phyloP scores from a whole-genome alignment of 2,329 filamentous ascomycete genomes.

The Cercospora sojina region DNA sequence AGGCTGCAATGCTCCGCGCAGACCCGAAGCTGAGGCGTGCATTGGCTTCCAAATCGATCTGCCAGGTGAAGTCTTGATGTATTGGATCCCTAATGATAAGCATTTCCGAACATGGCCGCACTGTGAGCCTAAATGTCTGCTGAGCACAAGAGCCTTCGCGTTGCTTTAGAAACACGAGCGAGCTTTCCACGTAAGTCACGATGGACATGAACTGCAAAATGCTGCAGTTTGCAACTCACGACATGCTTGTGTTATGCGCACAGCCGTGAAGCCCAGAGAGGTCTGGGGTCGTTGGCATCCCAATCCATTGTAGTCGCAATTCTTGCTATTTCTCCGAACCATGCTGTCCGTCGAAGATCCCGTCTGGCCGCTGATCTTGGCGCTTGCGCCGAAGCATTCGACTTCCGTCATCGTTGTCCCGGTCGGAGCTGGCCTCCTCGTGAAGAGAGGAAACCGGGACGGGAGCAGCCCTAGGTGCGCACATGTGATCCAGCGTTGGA shows the following conservation, averaged over 20 bases:
- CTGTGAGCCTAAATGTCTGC: background rate
- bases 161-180: background rate
- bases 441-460: background rate
- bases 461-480: background rate
- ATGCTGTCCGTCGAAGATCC: background rate
- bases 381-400: background rate
- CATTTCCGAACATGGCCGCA: background rate
- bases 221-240: background rate
- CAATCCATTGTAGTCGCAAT: background rate
- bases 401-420: background rate
- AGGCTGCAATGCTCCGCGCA: background rate
- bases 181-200: background rate
- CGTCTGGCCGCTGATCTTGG: background rate
- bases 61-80: background rate
- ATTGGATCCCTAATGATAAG: background rate
- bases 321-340: background rate
- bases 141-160: background rate
- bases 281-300: background rate
- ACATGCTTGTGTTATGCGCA: background rate
- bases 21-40: background rate
- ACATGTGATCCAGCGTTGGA: background rate
- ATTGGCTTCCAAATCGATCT: background rate
- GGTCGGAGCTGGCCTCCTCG: background rate
- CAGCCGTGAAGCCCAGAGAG: background rate
- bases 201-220: background rate